phyloP scores from a whole-genome alignment of 805 yeast species.

The Teunomyces atbi region DNA sequence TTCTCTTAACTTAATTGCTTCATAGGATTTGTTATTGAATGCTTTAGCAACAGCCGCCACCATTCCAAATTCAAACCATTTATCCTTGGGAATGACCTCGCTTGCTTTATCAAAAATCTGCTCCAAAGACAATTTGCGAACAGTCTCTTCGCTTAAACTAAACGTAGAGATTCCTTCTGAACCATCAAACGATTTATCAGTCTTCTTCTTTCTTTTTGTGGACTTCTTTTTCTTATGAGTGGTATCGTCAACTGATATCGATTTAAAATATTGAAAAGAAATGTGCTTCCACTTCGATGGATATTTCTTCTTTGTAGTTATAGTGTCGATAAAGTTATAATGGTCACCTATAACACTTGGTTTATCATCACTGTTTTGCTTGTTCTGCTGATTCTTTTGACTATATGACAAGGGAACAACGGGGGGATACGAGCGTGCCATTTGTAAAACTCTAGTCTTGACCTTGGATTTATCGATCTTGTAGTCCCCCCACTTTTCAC shows the following conservation, averaged over 20 bases:
- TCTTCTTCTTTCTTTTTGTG: slow-evolving; percentile 12
- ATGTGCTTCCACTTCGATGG: slow-evolving; percentile 59
- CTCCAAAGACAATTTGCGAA: slow-evolving; percentile 52
- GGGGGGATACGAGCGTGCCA: slow-evolving; percentile 57
- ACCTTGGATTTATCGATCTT: slow-evolving; percentile 39
- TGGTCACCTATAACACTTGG: slow-evolving; percentile 36
- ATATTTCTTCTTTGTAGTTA: slow-evolving; percentile 38
- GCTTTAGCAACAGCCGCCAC: slow-evolving; percentile 69
- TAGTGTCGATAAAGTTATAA: slow-evolving; percentile 47
- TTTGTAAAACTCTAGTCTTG: slow-evolving; percentile 47
- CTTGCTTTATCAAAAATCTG: slow-evolving; percentile 64
- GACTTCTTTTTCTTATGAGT: slow-evolving; percentile 8
- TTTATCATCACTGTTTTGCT: slow-evolving; percentile 11
- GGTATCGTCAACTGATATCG: slow-evolving; percentile 10
- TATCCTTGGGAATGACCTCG: slow-evolving; percentile 57
- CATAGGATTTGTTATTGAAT: slow-evolving; percentile 56
- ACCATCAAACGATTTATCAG: slow-evolving; percentile 8
- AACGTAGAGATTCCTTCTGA: slow-evolving; percentile 54
- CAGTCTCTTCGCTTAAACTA: slow-evolving; percentile 51
- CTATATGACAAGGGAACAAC: slow-evolving; percentile 33
- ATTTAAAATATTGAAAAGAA: slow-evolving; percentile 50
- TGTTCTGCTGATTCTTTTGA: slow-evolving; percentile 11
- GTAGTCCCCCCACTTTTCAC: slow-evolving; percentile 57
- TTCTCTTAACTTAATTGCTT: slow-evolving; percentile 54
- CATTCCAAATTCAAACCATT: slow-evolving; percentile 61